Evolutionary conservation across 208 protist species (phyloP).

Genomic region (Crithidia mellificae): DNA sequence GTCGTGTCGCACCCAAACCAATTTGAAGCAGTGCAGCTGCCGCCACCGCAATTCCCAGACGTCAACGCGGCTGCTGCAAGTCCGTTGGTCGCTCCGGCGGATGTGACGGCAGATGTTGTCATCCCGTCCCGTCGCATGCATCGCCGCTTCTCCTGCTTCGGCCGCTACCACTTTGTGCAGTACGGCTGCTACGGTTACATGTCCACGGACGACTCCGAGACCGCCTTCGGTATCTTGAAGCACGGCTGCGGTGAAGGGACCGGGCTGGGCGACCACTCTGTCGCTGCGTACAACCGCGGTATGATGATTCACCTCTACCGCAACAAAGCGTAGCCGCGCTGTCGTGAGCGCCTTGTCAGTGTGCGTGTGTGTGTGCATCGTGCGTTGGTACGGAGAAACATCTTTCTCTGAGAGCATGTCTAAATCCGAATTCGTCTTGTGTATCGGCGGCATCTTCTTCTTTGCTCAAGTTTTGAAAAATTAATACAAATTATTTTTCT

Average conservation of each 20-base stretch:
- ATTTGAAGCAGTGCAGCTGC: not conserved
- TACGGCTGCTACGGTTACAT: constrained; percentile 54
- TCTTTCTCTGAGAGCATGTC: too few relatives aligned
- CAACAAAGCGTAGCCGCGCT: constrained; percentile 13
- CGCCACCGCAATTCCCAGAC: not conserved
- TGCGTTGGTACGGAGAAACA: too few relatives aligned
- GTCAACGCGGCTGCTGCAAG: not conserved
- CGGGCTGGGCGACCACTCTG: constrained; percentile 54
- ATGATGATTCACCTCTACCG: constrained; percentile 65
- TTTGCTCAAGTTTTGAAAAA: too few relatives aligned
- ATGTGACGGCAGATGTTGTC: constrained; percentile 16
- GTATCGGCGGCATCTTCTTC: not conserved
- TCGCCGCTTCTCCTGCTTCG: constrained; percentile 70
- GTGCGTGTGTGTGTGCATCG: not conserved
- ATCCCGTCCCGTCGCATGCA: constrained; percentile 37
- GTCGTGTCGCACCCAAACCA: too few relatives aligned
- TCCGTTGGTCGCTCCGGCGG: not conserved
- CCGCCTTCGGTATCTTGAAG: constrained; percentile 63
- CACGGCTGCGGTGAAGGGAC: constrained; percentile 37
- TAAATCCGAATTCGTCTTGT: too few relatives aligned
- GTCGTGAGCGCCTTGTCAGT: too few relatives aligned
- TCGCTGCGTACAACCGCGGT: constrained; percentile 68
- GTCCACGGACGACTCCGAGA: constrained; percentile 62
- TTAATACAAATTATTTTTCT: too few relatives aligned
- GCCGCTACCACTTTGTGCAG: constrained; percentile 73